Evolutionary conservation across 2,329 filamentous ascomycete genomes (phyloP), one percentile per base, ranked within the genome.

Genomic region (Amauroascus niger): DNA sequence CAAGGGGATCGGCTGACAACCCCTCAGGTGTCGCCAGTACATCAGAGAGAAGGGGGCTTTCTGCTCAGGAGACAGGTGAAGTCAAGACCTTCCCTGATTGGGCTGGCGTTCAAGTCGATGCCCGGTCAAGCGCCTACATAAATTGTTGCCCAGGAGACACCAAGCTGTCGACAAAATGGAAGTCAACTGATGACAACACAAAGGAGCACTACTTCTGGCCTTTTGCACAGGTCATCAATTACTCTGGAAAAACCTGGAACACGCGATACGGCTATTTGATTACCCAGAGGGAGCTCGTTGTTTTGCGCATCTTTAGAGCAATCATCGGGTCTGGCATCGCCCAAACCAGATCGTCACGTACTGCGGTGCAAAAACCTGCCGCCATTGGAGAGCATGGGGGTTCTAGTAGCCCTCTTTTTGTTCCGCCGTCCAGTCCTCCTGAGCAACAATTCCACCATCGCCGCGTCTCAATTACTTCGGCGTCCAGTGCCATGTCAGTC

Each of bases 261-360:
- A 46, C 44, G 3, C 20, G 55, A 13, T 57, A 57, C n/a, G 48
- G 55, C 7, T 55, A 55, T 40, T 13, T 57, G 22, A 57, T 57
- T 18, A 49, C 55, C 14, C 35, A 55, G n/a, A 16, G 39, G 26
- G 55, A 57, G 24, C 28, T 55, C 3, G 55, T 55, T 1, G 55
- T 53, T n/a, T 14, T 57, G 7, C 55, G 55, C 1, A 41, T 52
- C 33, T 49, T 41, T n/a, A 37, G 55, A 22, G 48, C 22, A 16
- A 28, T 9, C 9, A 49, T 55, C 28, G 40, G 24, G 1, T 39
- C 52, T 18, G 52, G 55, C 4, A 20, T 57, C 11, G 55, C 55
- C 2, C 5, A 14, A 24, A 41, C 13, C 3, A 30, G 55, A 37
- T 45, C 40, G 14, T 33, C 35, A 8, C 52, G 55, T 11, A 39